A percentile compares a stretch with the other conserved stretches of the same genome.
Evolutionary conservation across 1,284 basidiomycete genomes (phyloP).

Genomic region (Schizophyllum commune): DNA sequence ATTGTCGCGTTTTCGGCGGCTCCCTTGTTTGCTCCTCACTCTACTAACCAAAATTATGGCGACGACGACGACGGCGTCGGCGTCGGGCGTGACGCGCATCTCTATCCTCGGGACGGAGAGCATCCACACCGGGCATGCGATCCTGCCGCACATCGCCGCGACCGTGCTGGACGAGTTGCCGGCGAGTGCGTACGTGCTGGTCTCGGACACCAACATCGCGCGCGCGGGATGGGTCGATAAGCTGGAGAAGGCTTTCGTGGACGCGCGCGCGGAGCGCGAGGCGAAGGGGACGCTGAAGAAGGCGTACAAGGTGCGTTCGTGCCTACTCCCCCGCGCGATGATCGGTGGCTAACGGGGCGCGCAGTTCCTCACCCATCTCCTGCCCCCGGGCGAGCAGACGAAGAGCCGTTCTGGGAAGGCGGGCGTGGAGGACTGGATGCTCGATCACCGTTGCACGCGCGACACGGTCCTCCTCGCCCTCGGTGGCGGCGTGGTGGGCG

Average conservation of each 20-base stretch:
- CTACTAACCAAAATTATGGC: neutral
- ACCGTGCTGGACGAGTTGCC: conserved; percentile 73
- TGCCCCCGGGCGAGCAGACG: conserved; percentile 87
- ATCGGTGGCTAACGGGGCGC: conserved; percentile 26
- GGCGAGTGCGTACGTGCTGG: conserved; percentile 86
- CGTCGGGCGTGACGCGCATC: conserved; percentile 55
- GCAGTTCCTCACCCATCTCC: conserved; percentile 73
- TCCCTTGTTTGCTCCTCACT: neutral
- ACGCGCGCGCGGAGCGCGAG: conserved; percentile 13
- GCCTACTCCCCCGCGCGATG: conserved; percentile 1
- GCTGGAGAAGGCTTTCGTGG: conserved; percentile 44
- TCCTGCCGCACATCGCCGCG: conserved; percentile 77
- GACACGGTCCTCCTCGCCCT: conserved; percentile 93
- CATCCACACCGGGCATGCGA: conserved; percentile 90
- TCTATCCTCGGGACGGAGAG: conserved; percentile 83
- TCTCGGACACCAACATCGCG: conserved; percentile 91
- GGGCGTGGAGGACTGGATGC: conserved; percentile 89
- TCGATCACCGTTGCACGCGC: conserved; percentile 84
- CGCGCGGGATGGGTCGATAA: conserved; percentile 60
- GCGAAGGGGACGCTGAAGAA: conserved; percentile 15
- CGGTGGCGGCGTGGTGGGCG: conserved; percentile 95
- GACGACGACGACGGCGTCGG: conserved; percentile 10
- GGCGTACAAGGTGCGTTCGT: neutral
- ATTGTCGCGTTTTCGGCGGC: neutral
- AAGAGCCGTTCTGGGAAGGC: conserved; percentile 93